Evolutionary conservation across 2,329 filamentous ascomycete species (phyloP).

Genomic region (Botrytis squamosa): DNA sequence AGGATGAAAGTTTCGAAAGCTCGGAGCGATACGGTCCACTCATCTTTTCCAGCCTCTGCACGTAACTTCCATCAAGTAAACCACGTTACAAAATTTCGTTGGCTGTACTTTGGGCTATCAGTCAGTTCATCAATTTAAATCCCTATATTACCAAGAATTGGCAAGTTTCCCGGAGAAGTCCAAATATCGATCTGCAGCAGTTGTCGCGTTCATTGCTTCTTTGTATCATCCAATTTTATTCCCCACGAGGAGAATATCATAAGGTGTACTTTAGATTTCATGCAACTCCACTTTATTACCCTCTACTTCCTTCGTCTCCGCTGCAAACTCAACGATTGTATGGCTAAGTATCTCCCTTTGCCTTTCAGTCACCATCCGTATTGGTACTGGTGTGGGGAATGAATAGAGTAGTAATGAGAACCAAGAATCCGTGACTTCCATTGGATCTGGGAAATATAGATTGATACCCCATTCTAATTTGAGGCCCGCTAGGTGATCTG

Average conservation of each 20-base stretch:
- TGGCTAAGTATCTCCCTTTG: constrained; percentile 43
- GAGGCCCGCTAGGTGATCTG: constrained; percentile 46
- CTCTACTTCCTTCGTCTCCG: constrained; percentile 40
- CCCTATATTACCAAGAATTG: not conserved
- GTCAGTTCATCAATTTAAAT: not conserved
- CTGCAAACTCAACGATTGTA: constrained; percentile 42
- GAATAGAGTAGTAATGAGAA: constrained; percentile 40
- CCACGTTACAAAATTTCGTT: not conserved
- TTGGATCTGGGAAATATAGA: constrained; percentile 37
- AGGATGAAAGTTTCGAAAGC: not conserved
- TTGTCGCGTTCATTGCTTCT: constrained; percentile 33
- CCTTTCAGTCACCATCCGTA: constrained; percentile 44
- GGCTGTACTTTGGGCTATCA: not conserved
- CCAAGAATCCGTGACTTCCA: constrained; percentile 41
- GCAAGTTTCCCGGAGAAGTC: not conserved
- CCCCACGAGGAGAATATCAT: constrained; percentile 48
- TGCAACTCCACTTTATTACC: constrained; percentile 45
- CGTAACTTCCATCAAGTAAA: not conserved
- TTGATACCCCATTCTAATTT: constrained; percentile 43
- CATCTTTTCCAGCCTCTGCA: not conserved
- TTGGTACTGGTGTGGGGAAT: constrained; percentile 42
- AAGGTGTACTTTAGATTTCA: constrained; percentile 44
- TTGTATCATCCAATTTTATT: constrained; percentile 44
- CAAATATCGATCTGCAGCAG: constrained; percentile 6
- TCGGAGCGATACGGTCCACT: not conserved